phyloP scores from a whole-genome alignment of 257 asterid species.

The Fraxinus excelsior region DNA sequence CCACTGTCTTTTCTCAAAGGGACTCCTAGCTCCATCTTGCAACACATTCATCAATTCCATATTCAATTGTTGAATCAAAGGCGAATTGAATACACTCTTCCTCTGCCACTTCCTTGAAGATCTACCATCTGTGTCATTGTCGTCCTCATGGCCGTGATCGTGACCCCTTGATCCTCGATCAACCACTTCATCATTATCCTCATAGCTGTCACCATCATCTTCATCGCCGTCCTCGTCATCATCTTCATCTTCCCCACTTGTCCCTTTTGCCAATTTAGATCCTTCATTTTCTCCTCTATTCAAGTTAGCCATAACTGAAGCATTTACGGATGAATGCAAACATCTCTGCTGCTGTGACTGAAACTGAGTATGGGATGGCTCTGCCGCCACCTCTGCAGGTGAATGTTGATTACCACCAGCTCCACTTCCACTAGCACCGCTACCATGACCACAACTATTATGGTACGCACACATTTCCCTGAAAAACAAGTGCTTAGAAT shows the following conservation, averaged over 20 bases:
- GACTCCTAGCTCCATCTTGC: conserved; percentile 50
- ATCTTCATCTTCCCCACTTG: conserved; percentile 23
- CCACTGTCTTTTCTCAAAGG: conserved; percentile 68
- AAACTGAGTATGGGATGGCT: conserved; percentile 24
- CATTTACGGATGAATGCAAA: conserved; percentile 39
- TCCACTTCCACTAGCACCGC: conserved; percentile 26
- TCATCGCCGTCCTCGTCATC: conserved; percentile 13
- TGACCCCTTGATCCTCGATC: conserved; percentile 35
- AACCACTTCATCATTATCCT: conserved; percentile 36
- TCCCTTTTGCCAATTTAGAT: conserved; percentile 31
- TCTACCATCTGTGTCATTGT: conserved; percentile 32
- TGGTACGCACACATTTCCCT: conserved; percentile 98
- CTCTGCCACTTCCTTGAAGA: conserved; percentile 45
- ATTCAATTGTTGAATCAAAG: conserved; percentile 51
- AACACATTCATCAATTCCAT: conserved; percentile 44
- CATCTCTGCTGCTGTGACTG: conserved; percentile 41
- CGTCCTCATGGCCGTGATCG: conserved; percentile 23
- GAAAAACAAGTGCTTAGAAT: conserved; percentile 87
- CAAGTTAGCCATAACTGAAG: conserved; percentile 25
- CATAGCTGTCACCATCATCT: neutral
- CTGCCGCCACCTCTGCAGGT: conserved; percentile 24
- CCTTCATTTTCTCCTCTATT: conserved; percentile 33
- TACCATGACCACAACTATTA: conserved; percentile 67
- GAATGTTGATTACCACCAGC: conserved; percentile 32
- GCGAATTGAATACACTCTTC: conserved; percentile 24